A percentile compares a stretch with the other conserved stretches of the same genome.
Conservation (phyloP, 1,284 basidiomycete species). For the Pterula multifida region DNA sequence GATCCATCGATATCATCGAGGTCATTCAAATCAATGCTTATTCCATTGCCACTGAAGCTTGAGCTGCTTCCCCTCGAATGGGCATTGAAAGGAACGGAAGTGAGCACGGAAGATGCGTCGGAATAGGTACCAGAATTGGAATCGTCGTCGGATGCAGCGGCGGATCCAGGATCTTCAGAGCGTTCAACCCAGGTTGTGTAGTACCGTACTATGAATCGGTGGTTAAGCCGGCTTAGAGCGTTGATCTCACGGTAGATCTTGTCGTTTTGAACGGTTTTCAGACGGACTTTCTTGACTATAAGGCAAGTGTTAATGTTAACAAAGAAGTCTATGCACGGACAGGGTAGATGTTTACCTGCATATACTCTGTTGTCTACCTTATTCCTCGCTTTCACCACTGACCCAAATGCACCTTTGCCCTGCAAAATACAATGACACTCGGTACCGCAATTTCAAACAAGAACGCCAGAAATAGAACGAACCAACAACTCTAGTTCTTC, state of each 20-base stretch:
- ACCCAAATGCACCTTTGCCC: slow-evolving; percentile 90
- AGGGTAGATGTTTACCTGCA: slow-evolving; percentile 35
- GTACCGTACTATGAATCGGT: slow-evolving; percentile 87
- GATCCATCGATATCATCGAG: slow-evolving; percentile 38
- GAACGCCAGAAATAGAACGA: too few relatives aligned
- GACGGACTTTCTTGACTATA: slow-evolving; percentile 80
- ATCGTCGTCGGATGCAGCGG: slow-evolving; percentile 31
- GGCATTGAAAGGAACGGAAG: slow-evolving; percentile 30
- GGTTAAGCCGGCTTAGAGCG: slow-evolving; percentile 76
- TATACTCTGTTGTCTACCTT: slow-evolving; percentile 66
- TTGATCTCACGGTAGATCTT: slow-evolving; percentile 91
- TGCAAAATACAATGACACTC: slow-evolving; percentile 17
- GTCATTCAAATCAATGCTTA: slow-evolving; percentile 50
- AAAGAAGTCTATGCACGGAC: slow-evolving; percentile 1
- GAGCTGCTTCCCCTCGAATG: slow-evolving; percentile 6
- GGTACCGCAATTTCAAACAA: too few relatives aligned
- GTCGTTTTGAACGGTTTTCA: slow-evolving; percentile 72
- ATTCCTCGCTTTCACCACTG: slow-evolving; percentile 89
- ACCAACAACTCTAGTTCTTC: slow-evolving; percentile 70
- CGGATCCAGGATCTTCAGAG: slow-evolving; percentile 35
- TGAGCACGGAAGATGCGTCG: slow-evolving; percentile 31
- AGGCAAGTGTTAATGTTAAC: not conserved
- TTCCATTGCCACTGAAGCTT: slow-evolving; percentile 30
- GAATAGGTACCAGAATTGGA: slow-evolving; percentile 26
- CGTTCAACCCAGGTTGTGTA: slow-evolving; percentile 77